Evolutionary conservation across 371 early-diverging fungal genomes (phyloP), one percentile per base, ranked within the genome.

Genomic region (Mucor velutinosus): DNA sequence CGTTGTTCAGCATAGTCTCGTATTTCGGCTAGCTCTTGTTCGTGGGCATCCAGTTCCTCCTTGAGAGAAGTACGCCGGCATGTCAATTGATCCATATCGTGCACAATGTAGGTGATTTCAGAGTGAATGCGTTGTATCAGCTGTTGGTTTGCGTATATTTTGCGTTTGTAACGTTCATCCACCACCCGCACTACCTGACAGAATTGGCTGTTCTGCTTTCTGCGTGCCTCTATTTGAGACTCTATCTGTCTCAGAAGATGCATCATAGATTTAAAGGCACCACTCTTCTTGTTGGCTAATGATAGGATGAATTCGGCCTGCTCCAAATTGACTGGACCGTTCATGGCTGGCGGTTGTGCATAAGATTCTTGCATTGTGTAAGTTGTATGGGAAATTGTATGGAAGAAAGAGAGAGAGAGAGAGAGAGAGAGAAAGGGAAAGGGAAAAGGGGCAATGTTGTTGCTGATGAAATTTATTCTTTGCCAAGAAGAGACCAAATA

Each of bases 1-100:
- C 76, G 55, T 43, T 70, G 71, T 27, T 76, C 71, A 2, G 76
- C 76, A 35, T 73, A 73, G 12, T 73, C 47, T 29, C 76, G 68
- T 10, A 67, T 60, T 0, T 63, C 61, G 14, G 51, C 57, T 14
- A 76, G 17, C n/a, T 73, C 58, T 1, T 64, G 43, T 35, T 76
- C 76, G 27, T 67, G 37, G 12, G 29, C 37, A 8, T 62, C 62
- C 10, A 71, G 35, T 32, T 70, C 69, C 29, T 67, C 30, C 29
- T 73, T 58, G 1, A 72, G 43, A 19, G 41, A 27, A 0, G 17
- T 27, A 21, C 76, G 70, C 17, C 56, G 39, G 2, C 15, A 27
- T 0, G 65, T 58, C 17, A 76, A 45, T 35, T 45, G 45, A 14
- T 62, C 55, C 6, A 63, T 45, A 10, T 68, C 69, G 29, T 60